Percentiles rank a stretch among this genome's conserved stretches.
Evolutionary conservation across 345 rosid genomes (phyloP).

Genomic region (Pistacia atlantica): DNA sequence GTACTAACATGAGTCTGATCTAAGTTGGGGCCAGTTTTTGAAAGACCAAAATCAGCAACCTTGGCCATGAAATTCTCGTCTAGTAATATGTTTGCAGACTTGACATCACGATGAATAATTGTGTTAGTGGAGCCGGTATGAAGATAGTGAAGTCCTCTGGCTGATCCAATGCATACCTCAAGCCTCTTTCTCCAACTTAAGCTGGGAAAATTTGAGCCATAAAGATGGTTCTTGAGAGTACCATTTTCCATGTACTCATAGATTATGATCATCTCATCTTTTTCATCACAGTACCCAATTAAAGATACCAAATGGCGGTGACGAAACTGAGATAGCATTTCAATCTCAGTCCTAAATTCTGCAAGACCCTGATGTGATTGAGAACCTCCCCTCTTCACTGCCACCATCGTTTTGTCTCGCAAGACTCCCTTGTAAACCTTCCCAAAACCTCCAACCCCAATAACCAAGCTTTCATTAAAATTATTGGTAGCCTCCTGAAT

Average conservation of each 20-base stretch:
- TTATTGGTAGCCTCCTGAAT: constrained; percentile 62
- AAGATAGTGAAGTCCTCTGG: constrained; percentile 75
- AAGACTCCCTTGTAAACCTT: constrained; percentile 66
- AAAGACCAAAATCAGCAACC: constrained; percentile 76
- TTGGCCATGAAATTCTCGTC: constrained; percentile 71
- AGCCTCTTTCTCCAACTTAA: constrained; percentile 64
- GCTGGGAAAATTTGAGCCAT: constrained; percentile 41
- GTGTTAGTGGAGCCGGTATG: constrained; percentile 68
- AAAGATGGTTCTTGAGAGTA: constrained; percentile 60
- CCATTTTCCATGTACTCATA: constrained; percentile 78
- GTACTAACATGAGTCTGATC: constrained; percentile 80
- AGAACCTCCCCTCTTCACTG: constrained; percentile 66
- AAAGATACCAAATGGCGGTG: constrained; percentile 75
- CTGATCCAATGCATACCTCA: constrained; percentile 70
- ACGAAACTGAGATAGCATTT: constrained; percentile 71
- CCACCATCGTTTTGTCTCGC: constrained; percentile 53
- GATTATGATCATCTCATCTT: constrained; percentile 65
- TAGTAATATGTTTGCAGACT: constrained; percentile 67
- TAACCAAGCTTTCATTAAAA: constrained; percentile 49
- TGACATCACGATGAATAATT: constrained; percentile 73
- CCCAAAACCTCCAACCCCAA: constrained; percentile 77
- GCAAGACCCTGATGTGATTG: constrained; percentile 57
- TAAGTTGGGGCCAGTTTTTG: constrained; percentile 65
- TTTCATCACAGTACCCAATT: constrained; percentile 65
- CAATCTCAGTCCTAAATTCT: constrained; percentile 66